A percentile compares a stretch with the other conserved stretches of the same genome.
phyloP scores from a whole-genome alignment of 2,329 filamentous ascomycete genomes.

The Monosporascus sp. region DNA sequence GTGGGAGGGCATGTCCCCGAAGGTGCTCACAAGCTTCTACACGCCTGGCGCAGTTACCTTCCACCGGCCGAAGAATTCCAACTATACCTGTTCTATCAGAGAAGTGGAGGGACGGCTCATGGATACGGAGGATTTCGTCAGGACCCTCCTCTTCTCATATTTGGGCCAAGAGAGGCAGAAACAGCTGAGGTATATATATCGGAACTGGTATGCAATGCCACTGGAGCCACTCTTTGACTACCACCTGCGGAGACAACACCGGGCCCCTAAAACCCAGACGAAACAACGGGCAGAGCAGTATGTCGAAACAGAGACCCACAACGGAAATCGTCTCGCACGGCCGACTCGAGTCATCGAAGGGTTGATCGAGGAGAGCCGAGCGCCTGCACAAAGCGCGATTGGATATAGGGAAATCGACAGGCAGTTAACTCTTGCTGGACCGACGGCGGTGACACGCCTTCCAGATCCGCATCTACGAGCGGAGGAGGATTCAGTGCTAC shows the following conservation, averaged over 20 bases:
- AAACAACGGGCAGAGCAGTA: slow-evolving; percentile 1
- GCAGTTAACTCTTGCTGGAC: neutral
- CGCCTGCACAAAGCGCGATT: neutral
- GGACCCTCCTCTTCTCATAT: slow-evolving; percentile 18
- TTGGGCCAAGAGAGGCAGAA: slow-evolving; percentile 8
- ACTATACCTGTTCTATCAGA: neutral
- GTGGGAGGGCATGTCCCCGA: slow-evolving; percentile 14
- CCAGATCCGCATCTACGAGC: neutral
- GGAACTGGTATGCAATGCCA: slow-evolving; percentile 14
- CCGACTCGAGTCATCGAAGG: neutral
- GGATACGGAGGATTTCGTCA: slow-evolving; percentile 7
- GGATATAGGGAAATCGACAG: neutral
- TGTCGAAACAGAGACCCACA: slow-evolving; percentile 1
- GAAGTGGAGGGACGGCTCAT: slow-evolving; percentile 8
- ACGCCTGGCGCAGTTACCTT: neutral
- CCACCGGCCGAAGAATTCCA: neutral
- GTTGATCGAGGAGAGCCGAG: neutral
- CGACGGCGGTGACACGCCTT: neutral
- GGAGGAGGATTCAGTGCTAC: neutral
- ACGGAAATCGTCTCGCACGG: neutral
- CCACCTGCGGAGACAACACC: slow-evolving; percentile 7
- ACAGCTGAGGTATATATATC: slow-evolving; percentile 8
- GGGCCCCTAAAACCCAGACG: neutral
- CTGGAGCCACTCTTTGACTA: slow-evolving; percentile 13
- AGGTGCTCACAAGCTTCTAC: slow-evolving; percentile 15